These are phyloP conservation scores for Xylariaceae sp. DNA, from an alignment of 2,329 filamentous ascomycete species.

Conservation along the genomic window DNA sequence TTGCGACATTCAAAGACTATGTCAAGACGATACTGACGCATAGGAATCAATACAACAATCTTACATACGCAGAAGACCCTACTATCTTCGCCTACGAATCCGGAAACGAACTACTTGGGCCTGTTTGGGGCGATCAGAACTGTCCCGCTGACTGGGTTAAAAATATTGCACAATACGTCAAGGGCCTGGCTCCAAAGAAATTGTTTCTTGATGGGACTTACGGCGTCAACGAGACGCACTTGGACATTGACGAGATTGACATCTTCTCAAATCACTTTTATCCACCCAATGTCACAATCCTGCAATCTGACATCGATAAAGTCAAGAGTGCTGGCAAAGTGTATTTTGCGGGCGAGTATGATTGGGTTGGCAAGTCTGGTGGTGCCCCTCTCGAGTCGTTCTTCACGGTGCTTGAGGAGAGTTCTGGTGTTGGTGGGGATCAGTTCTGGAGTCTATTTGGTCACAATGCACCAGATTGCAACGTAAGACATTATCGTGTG, in stretches of 20 bases:
- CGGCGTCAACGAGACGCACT: constrained; percentile 42
- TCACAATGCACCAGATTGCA: constrained; percentile 41
- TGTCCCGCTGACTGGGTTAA: constrained; percentile 40
- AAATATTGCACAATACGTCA: constrained; percentile 40
- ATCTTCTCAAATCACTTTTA: constrained; percentile 48
- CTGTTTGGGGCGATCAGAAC: constrained; percentile 40
- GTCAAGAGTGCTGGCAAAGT: constrained; percentile 35
- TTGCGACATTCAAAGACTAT: constrained; percentile 43
- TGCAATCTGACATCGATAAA: constrained; percentile 35
- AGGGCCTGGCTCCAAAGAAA: constrained; percentile 40
- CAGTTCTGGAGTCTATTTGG: constrained; percentile 46
- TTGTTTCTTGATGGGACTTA: constrained; percentile 46
- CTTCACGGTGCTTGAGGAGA: constrained; percentile 38
- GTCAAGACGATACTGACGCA: constrained; percentile 42
- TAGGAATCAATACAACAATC: constrained; percentile 41
- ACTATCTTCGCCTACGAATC: constrained; percentile 49
- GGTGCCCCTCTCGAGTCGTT: constrained; percentile 36
- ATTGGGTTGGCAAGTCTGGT: constrained; percentile 36
- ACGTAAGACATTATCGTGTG: constrained; percentile 25
- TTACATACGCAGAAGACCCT: constrained; percentile 45
- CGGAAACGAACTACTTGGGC: constrained; percentile 45
- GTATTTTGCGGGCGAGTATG: constrained; percentile 46
- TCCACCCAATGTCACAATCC: constrained; percentile 36
- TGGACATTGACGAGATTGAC: constrained; percentile 40
- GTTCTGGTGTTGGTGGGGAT: constrained; percentile 37